These are phyloP conservation scores for Oryza meridionalis DNA, from an alignment of 176 grass and related monocot species.

Conservation along the genomic window DNA sequence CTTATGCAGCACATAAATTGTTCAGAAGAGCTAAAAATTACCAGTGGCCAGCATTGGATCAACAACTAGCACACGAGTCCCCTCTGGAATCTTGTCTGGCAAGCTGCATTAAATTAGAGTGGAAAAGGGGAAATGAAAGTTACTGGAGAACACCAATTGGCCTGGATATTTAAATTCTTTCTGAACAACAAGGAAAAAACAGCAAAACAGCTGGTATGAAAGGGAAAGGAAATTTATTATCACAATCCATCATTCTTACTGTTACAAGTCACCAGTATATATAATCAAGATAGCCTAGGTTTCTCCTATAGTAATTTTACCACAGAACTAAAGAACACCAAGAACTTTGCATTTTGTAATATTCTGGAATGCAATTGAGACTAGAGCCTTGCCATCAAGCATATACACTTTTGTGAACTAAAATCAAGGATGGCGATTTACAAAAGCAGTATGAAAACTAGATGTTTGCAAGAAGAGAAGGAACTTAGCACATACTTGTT, in stretches of 20 bases:
- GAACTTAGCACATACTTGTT: conserved; percentile 83
- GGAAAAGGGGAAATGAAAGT: neutral
- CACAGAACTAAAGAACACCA: conserved; percentile 21
- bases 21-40: conserved; percentile 46
- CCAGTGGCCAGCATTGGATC: conserved; percentile 97
- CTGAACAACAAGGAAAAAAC: neutral
- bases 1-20: neutral
- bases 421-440: neutral
- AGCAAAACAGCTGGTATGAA: conserved; percentile 19
- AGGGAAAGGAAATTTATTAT: conserved; percentile 1
- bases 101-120: conserved; percentile 61
- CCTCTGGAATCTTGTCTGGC: conserved; percentile 82
- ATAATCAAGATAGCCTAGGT: neutral
- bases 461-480: conserved; percentile 22
- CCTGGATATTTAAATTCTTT: neutral
- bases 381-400: conserved; percentile 3
- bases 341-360: neutral
- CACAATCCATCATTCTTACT: neutral
- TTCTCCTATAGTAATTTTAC: neutral
- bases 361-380: conserved; percentile 9
- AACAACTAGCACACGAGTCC: conserved; percentile 78
- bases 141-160: conserved; percentile 1
- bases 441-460: conserved; percentile 4
- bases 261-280: neutral
- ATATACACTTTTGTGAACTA: conserved; percentile 29